Evolutionary conservation across 2,329 filamentous ascomycete species (phyloP).

Genomic region (Acephala macrosclerotiorum): DNA sequence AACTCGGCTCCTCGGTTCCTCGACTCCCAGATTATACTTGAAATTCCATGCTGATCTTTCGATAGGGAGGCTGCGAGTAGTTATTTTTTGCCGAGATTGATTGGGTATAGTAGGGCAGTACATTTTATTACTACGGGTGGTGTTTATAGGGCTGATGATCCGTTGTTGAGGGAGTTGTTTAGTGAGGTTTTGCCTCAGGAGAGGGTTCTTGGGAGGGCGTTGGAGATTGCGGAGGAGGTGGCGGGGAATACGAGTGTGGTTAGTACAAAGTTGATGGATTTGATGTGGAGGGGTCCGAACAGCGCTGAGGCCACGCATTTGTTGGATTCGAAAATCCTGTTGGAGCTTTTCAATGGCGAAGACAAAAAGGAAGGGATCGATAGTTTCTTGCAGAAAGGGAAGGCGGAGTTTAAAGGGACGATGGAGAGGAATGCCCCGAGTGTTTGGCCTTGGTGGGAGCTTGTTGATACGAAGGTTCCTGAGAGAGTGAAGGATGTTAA

Average conservation of each 20-base stretch:
- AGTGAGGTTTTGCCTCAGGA: constrained; percentile 67
- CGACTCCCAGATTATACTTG: too few species aligned
- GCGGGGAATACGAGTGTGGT: constrained; percentile 71
- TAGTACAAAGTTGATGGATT: constrained; percentile 71
- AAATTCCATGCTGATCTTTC: too few species aligned
- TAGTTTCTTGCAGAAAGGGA: constrained; percentile 67
- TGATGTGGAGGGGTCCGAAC: constrained; percentile 68
- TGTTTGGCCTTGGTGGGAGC: constrained; percentile 67
- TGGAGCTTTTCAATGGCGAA: constrained; percentile 60
- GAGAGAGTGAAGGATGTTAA: constrained; percentile 38
- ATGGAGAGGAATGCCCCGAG: constrained; percentile 61
- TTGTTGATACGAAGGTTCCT: constrained; percentile 50
- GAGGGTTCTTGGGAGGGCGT: constrained; percentile 67
- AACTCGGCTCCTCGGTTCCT: too few species aligned
- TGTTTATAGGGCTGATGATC: constrained; percentile 60
- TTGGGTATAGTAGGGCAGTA: constrained; percentile 69
- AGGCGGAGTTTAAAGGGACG: constrained; percentile 61
- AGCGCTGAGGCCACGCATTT: constrained; percentile 75
- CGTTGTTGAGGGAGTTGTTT: constrained; percentile 67
- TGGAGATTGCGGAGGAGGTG: constrained; percentile 72
- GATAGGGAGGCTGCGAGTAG: constrained; percentile 76
- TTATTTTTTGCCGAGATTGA: constrained; percentile 75
- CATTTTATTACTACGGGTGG: constrained; percentile 72
- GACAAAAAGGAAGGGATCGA: constrained; percentile 68
- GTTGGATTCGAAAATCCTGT: constrained; percentile 71